phyloP scores from a whole-genome alignment of 129 eudicot species.

The Flaveria robusta region DNA sequence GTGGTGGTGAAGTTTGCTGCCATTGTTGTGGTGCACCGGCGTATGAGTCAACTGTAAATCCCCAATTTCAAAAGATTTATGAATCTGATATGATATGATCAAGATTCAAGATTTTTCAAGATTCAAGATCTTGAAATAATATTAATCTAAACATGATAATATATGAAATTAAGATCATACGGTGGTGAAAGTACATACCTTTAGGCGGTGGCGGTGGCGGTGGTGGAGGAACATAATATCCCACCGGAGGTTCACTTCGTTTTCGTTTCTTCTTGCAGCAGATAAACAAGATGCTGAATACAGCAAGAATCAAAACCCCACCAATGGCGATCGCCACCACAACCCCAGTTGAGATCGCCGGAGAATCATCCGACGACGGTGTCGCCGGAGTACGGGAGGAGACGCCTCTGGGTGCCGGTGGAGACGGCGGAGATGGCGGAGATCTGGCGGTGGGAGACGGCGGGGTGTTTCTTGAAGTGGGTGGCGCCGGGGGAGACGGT shows the following conservation, averaged over 20 bases:
- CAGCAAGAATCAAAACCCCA: slow-evolving; percentile 40
- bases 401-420: no score
- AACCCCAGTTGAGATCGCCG: no score
- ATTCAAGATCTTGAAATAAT: slow-evolving; percentile 20
- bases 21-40: slow-evolving; percentile 54
- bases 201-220: slow-evolving; percentile 78
- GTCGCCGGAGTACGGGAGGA: no score
- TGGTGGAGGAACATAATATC: slow-evolving; percentile 63
- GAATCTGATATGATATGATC: no score
- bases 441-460: no score
- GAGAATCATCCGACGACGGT: no score
- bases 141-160: background rate
- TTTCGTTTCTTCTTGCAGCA: no score
- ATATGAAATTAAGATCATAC: slow-evolving; percentile 1
- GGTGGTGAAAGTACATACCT: slow-evolving; percentile 44
- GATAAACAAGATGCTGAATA: background rate
- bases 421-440: slow-evolving; percentile 28
- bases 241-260: background rate
- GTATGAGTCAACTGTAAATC: slow-evolving; percentile 54
- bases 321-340: slow-evolving; percentile 21
- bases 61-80: background rate
- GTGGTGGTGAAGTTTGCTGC: slow-evolving; percentile 76
- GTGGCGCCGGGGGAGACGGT: slow-evolving; percentile 24
- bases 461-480: no score
- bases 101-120: no score